Percentiles rank a stretch among this genome's conserved stretches.
phyloP scores from a whole-genome alignment of 2,329 filamentous ascomycete species.

The Fusarium sp. region DNA sequence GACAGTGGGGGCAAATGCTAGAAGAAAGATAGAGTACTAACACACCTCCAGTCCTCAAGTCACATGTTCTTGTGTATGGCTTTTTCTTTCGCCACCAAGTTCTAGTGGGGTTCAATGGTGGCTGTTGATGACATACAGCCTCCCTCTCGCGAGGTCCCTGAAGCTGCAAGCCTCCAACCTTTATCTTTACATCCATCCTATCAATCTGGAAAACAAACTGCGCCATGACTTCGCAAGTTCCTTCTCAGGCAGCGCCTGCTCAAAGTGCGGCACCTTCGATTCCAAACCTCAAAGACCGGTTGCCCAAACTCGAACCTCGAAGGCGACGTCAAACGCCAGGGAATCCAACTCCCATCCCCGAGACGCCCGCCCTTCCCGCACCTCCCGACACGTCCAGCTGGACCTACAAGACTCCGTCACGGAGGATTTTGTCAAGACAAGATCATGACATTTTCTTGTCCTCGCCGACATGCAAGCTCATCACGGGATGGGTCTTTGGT shows the following conservation, averaged over 20 bases:
- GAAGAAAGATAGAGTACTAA: neutral
- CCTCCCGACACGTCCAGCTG: conserved; percentile 72
- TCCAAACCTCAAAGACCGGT: conserved; percentile 61
- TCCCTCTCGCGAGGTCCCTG: neutral
- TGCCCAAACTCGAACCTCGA: conserved; percentile 77
- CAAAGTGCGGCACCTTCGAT: conserved; percentile 38
- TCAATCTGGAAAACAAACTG: conserved; percentile 17
- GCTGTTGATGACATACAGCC: conserved; percentile 27
- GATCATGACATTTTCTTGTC: conserved; percentile 87
- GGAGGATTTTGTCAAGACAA: conserved; percentile 82
- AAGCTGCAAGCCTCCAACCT: conserved; percentile 1
- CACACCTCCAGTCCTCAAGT: neutral
- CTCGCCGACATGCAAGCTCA: conserved; percentile 80
- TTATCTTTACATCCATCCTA: conserved; percentile 3
- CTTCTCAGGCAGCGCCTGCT: conserved; percentile 22
- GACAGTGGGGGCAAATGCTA: neutral
- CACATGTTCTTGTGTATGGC: neutral
- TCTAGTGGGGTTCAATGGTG: conserved; percentile 4
- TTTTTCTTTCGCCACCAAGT: neutral
- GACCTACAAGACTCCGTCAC: conserved; percentile 74
- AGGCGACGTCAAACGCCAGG: conserved; percentile 63
- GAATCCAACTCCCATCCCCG: conserved; percentile 74
- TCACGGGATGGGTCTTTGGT: conserved; percentile 87
- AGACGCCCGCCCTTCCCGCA: conserved; percentile 78
- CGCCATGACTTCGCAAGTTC: conserved; percentile 44